Percentiles rank a stretch among this genome's conserved stretches.
Evolutionary conservation across 805 yeast genomes (phyloP).

Genomic region (Candida taoyuanica): DNA sequence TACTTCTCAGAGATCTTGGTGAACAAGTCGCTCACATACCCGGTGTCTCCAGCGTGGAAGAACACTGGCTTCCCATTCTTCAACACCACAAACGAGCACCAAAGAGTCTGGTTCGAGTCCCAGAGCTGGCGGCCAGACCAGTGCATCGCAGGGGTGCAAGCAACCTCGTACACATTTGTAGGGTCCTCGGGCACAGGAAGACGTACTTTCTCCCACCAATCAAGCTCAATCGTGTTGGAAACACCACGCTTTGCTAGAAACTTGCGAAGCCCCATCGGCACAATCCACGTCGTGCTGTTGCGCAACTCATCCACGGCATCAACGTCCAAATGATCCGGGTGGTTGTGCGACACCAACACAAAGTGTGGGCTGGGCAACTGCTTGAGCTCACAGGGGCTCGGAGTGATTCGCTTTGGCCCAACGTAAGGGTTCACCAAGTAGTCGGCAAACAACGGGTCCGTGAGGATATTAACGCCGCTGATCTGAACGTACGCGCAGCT

Average conservation of each 20-base stretch:
- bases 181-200: slow-evolving; percentile 29
- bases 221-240: slow-evolving; percentile 64
- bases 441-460: slow-evolving; percentile 79
- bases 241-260: slow-evolving; percentile 58
- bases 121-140: slow-evolving; percentile 88
- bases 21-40: slow-evolving; percentile 75
- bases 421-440: slow-evolving; percentile 54
- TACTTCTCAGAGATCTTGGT: slow-evolving; percentile 55
- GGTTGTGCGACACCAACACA: slow-evolving; percentile 85
- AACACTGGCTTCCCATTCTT: slow-evolving; percentile 65
- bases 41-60: slow-evolving; percentile 95
- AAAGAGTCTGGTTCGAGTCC: slow-evolving; percentile 75
- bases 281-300: slow-evolving; percentile 71
- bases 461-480: slow-evolving; percentile 65
- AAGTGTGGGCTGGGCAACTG: slow-evolving; percentile 67
- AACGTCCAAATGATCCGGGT: slow-evolving; percentile 88
- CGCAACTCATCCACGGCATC: slow-evolving; percentile 50
- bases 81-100: slow-evolving; percentile 82
- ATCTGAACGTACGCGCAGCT: slow-evolving; percentile 75
- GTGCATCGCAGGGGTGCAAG: slow-evolving; percentile 93
- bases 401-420: slow-evolving; percentile 84
- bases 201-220: slow-evolving; percentile 83
- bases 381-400: slow-evolving; percentile 62
- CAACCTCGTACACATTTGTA: slow-evolving; percentile 62
- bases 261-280: slow-evolving; percentile 72